Evolutionary conservation across 2,329 filamentous ascomycete genomes (phyloP).

Genomic region (Ilyonectria mors-panacis): DNA sequence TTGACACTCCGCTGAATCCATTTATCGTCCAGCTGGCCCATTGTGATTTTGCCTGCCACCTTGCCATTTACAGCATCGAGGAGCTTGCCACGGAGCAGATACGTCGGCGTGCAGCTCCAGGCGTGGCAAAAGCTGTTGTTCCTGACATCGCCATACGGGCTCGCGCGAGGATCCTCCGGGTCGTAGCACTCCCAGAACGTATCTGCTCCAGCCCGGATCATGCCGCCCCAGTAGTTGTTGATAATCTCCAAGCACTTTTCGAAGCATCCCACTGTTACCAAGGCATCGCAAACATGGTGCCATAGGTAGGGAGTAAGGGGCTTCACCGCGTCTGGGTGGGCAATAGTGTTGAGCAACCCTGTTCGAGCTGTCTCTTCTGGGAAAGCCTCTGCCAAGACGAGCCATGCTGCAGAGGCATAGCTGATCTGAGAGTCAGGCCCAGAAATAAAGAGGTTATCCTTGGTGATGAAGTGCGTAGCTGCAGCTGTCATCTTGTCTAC

Average conservation of each 20-base stretch:
- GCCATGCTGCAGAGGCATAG: constrained; percentile 32
- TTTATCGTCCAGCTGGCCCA: constrained; percentile 29
- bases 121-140: constrained; percentile 39
- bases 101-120: constrained; percentile 38
- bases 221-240: constrained; percentile 34
- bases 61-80: constrained; percentile 13
- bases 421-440: constrained; percentile 24
- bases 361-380: constrained; percentile 13
- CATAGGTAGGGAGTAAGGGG: constrained; percentile 35
- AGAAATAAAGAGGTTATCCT: constrained; percentile 25
- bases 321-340: constrained; percentile 27
- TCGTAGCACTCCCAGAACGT: constrained; percentile 39
- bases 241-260: constrained; percentile 32
- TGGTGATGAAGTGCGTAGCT: constrained; percentile 19
- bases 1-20: constrained; percentile 26
- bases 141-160: constrained; percentile 35
- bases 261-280: constrained; percentile 27
- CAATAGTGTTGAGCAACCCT: constrained; percentile 21
- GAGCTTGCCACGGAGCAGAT: constrained; percentile 26
- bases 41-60: constrained; percentile 27
- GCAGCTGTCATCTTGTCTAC: constrained; percentile 27
- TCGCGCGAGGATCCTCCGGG: constrained; percentile 27
- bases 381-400: constrained; percentile 22
- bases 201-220: constrained; percentile 32
- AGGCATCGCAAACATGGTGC: constrained; percentile 36